A percentile compares a stretch with the other conserved stretches of the same genome.
Conservation (phyloP, 164 flowering plant species). For the Akebia trifoliata region DNA sequence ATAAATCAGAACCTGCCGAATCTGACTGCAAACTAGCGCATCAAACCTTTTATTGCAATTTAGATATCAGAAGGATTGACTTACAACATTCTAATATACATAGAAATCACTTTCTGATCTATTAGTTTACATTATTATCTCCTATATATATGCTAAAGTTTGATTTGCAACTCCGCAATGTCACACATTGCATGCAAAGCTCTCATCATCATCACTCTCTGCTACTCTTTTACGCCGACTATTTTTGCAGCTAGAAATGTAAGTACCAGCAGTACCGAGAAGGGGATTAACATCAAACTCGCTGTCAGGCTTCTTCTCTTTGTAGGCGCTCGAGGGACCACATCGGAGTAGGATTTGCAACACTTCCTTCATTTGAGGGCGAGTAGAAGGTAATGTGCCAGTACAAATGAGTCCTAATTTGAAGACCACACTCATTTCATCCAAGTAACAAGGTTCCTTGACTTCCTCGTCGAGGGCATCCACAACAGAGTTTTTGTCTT, state of each 20-base stretch:
- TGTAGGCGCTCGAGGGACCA: conserved; percentile 12
- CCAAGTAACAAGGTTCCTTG: conserved; percentile 32
- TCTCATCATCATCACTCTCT: conserved; percentile 16
- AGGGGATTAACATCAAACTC: conserved; percentile 50
- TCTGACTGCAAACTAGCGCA: too few species aligned
- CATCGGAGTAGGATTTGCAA: conserved; percentile 44
- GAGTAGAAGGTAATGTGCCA: conserved; percentile 31
- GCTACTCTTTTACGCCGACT: conserved; percentile 17
- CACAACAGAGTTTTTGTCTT: conserved; percentile 32
- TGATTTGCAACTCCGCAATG: too few species aligned
- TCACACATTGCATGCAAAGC: conserved; percentile 10
- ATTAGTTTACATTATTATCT: too few species aligned
- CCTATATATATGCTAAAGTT: too few species aligned
- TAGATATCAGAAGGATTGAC: too few species aligned
- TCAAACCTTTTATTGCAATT: too few species aligned
- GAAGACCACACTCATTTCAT: conserved; percentile 51
- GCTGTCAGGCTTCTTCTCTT: conserved; percentile 14
- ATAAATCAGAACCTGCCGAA: too few species aligned
- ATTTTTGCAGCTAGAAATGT: conserved; percentile 24
- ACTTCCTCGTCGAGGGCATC: conserved; percentile 51
- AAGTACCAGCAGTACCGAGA: conserved; percentile 17
- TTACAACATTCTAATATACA: too few species aligned
- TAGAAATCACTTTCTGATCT: too few species aligned
- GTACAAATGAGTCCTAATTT: conserved; percentile 79
- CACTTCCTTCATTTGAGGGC: conserved; percentile 85